Percentiles rank a stretch among this genome's conserved stretches.
These are phyloP conservation scores for Cytospora piceicola DNA, from an alignment of 2,329 filamentous ascomycete genomes.

Conservation along the genomic window DNA sequence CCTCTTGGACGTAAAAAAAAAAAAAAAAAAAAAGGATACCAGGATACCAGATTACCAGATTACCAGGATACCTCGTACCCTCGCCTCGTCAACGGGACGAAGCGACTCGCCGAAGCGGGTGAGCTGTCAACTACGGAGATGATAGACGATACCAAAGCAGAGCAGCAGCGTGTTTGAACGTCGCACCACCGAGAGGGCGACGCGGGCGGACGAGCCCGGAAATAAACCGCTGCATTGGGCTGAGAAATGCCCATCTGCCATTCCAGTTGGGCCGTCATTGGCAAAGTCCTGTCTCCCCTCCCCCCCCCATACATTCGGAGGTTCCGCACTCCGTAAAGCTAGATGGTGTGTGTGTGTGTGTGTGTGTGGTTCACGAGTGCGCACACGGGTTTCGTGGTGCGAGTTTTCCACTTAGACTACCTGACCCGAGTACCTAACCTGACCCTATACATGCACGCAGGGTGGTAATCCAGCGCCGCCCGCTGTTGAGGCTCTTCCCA, in stretches of 20 bases:
- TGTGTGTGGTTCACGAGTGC: not conserved
- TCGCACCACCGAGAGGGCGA: not conserved
- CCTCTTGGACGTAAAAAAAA: no score
- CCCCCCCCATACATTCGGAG: not conserved
- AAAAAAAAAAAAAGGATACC: no score
- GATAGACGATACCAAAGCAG: not conserved
- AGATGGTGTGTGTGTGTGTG: no score
- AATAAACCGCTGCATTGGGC: not conserved
- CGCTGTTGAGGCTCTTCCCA: constrained; percentile 30
- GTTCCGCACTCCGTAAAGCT: not conserved
- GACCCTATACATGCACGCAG: not conserved
- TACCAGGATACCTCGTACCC: no score
- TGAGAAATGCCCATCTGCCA: not conserved
- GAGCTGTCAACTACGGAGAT: not conserved
- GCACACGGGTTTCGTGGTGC: not conserved
- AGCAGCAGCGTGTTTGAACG: no score
- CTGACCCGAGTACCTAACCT: no score
- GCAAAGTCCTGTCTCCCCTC: no score
- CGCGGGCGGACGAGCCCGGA: not conserved
- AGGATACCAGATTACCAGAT: no score
- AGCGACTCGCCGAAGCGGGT: not conserved
- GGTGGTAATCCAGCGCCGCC: constrained; percentile 8
- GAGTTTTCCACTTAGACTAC: no score
- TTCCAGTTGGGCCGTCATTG: not conserved
- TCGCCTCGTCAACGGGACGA: not conserved